phyloP scores from a whole-genome alignment of 805 yeast genomes.

The Komagataella pseudopastoris region DNA sequence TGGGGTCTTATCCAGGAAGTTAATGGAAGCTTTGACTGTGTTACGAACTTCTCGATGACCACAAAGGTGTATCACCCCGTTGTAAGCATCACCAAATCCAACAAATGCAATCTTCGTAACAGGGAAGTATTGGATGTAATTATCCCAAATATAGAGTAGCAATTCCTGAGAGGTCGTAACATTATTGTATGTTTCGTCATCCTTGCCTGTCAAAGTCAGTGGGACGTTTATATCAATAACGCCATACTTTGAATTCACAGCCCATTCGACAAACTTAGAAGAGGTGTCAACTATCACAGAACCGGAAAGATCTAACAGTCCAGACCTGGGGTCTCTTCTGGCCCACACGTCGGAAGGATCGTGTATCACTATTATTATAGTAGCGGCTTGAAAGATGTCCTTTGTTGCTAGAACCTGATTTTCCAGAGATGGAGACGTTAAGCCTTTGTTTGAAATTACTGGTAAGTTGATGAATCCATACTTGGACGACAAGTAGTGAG shows the following conservation, averaged over 20 bases:
- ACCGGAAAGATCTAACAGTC: conserved; percentile 58
- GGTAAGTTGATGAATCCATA: conserved; percentile 61
- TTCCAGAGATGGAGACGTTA: conserved; percentile 35
- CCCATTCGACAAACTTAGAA: conserved; percentile 58
- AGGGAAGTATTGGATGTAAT: conserved; percentile 61
- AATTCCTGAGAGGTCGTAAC: conserved; percentile 65
- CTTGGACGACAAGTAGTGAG: conserved; percentile 36
- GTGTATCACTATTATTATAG: conserved; percentile 62
- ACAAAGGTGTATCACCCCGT: conserved; percentile 73
- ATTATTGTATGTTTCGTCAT: conserved; percentile 44
- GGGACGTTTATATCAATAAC: conserved; percentile 80
- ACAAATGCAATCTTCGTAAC: conserved; percentile 62
- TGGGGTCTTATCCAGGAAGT: conserved; percentile 54
- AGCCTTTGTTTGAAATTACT: conserved; percentile 24
- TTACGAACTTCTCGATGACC: conserved; percentile 67
- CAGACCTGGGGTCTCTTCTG: conserved; percentile 63
- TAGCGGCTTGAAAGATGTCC: conserved; percentile 46
- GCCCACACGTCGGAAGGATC: conserved; percentile 95
- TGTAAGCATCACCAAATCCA: conserved; percentile 84
- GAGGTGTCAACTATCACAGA: conserved; percentile 72
- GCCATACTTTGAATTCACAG: conserved; percentile 44
- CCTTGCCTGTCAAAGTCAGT: conserved; percentile 28
- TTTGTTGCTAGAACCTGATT: conserved; percentile 65
- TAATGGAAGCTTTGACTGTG: conserved; percentile 56
- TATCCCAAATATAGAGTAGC: conserved; percentile 78